Evolutionary conservation across 129 eudicot species (phyloP).

Genomic region (Apium graveolens): DNA sequence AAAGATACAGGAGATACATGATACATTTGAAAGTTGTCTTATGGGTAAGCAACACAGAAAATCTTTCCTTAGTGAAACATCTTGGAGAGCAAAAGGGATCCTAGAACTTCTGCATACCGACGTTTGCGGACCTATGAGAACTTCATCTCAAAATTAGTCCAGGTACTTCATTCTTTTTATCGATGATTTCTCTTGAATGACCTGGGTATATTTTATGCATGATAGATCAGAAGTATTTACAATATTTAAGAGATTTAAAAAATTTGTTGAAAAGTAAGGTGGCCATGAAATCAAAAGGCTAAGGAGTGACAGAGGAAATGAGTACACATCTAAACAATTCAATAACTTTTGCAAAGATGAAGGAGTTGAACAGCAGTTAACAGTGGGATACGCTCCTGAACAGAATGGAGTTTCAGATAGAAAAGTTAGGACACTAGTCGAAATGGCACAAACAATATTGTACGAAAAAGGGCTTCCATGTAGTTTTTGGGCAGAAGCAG

Average conservation of each 20-base stretch:
- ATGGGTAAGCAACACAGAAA: slow-evolving; percentile 9
- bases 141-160: background rate
- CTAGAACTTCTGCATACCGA: slow-evolving; percentile 15
- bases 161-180: slow-evolving; percentile 17
- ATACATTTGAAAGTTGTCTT: slow-evolving; percentile 15
- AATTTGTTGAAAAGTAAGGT: slow-evolving; percentile 12
- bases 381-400: background rate
- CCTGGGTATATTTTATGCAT: slow-evolving; percentile 17
- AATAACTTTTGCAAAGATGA: no score
- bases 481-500: background rate
- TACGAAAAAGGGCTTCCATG: background rate
- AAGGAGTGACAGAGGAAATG: slow-evolving; percentile 2
- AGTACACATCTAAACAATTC: no score
- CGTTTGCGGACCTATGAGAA: slow-evolving; percentile 13
- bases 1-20: background rate
- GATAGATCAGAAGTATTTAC: slow-evolving; percentile 12
- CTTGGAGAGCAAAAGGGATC: slow-evolving; percentile 5
- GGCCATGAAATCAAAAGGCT: slow-evolving; percentile 1
- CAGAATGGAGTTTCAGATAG: background rate
- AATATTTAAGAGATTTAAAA: background rate
- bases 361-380: background rate
- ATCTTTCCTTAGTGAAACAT: slow-evolving; percentile 3
- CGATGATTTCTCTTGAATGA: slow-evolving; percentile 16
- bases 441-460: background rate
- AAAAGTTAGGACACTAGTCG: background rate